phyloP scores from a whole-genome alignment of 768 basidiomycete genomes.

The Pilatotrama ljubarskyi region DNA sequence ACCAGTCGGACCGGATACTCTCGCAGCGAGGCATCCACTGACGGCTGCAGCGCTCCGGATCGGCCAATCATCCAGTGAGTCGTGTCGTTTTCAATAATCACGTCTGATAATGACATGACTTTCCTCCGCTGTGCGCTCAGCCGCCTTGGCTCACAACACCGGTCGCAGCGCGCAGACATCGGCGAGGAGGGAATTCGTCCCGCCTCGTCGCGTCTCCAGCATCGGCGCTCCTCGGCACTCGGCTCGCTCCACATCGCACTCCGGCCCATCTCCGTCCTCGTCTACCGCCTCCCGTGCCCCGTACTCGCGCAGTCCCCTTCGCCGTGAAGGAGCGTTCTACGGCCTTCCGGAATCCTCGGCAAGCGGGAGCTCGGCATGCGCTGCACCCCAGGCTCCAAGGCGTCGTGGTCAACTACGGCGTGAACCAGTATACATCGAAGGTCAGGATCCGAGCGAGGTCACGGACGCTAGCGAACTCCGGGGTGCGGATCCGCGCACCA shows the following conservation, averaged over 20 bases:
- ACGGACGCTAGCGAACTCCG: not conserved
- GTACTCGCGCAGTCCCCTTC: not conserved
- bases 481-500: not conserved
- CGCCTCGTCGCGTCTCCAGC: not conserved
- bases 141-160: not conserved
- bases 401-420: conserved; percentile 2
- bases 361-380: not conserved
- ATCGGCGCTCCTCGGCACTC: not conserved
- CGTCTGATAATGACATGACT: not conserved
- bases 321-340: conserved; percentile 1
- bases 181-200: not conserved
- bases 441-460: not conserved
- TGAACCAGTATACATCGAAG: conserved; percentile 6
- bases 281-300: not conserved
- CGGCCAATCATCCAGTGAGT: not conserved
- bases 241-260: not conserved
- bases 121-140: not conserved
- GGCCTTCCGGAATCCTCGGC: not conserved
- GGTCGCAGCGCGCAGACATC: not conserved
- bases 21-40: not conserved
- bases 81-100: not conserved
- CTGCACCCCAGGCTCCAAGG: not conserved
- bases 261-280: not conserved
- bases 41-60: not conserved
- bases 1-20: not conserved